phyloP scores from a whole-genome alignment of 73 alveolate genomes.

The Paraurostyla sp. region DNA sequence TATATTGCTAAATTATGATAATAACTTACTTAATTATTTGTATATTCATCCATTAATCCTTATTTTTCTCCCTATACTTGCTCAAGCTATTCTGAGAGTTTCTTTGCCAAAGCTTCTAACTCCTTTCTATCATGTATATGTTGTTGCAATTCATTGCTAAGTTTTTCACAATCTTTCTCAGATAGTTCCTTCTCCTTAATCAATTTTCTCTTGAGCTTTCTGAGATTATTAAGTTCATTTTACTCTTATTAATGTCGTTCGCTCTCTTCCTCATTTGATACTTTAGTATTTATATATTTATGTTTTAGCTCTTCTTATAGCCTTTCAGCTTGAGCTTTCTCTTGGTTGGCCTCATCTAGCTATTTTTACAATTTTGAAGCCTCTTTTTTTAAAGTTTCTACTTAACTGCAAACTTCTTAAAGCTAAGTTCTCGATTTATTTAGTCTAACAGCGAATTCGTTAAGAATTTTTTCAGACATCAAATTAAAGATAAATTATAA shows the following conservation, averaged over 20 bases:
- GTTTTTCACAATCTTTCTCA: conserved; percentile 45
- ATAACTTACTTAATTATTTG: conserved; percentile 7
- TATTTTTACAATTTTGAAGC: not conserved
- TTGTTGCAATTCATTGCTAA: conserved; percentile 46
- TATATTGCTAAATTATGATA: not conserved
- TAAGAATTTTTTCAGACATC: conserved; percentile 58
- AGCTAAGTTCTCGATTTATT: conserved; percentile 43
- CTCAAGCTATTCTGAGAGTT: conserved; percentile 19
- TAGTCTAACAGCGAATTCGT: conserved; percentile 52
- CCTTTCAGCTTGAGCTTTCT: conserved; percentile 24
- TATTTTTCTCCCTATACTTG: conserved; percentile 3
- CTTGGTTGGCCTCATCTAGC: conserved; percentile 33
- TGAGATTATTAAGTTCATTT: conserved; percentile 28
- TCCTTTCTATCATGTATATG: conserved; percentile 58
- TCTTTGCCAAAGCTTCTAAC: conserved; percentile 37
- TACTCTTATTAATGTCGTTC: conserved; percentile 41
- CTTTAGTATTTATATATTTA: conserved; percentile 34
- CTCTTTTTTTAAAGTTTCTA: conserved; percentile 12
- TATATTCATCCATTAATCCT: conserved; percentile 1
- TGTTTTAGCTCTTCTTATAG: conserved; percentile 56
- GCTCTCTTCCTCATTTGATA: conserved; percentile 40
- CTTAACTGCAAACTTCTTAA: conserved; percentile 34
- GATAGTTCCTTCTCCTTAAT: conserved; percentile 35
- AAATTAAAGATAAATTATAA: not conserved
- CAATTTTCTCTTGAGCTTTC: conserved; percentile 49